phyloP scores from a whole-genome alignment of 2,329 filamentous ascomycete genomes.

The Stromatinia cepivora region DNA sequence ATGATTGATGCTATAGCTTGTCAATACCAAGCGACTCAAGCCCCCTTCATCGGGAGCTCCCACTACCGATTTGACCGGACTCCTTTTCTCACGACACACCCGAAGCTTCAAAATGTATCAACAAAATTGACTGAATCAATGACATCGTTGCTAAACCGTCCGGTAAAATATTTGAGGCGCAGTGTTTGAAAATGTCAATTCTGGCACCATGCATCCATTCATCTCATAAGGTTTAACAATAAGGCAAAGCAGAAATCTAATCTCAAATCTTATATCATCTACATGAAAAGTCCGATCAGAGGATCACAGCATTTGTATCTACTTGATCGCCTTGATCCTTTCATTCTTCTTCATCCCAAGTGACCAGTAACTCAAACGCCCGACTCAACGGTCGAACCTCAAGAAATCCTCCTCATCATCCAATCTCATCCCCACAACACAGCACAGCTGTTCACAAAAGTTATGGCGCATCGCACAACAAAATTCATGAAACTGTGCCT shows the following conservation, averaged over 20 bases:
- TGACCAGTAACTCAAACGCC: neutral
- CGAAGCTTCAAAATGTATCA: constrained; percentile 9
- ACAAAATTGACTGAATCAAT: neutral
- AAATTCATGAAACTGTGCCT: constrained; percentile 13
- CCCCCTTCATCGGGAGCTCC: constrained; percentile 1
- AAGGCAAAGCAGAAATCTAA: constrained; percentile 1
- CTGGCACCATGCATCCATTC: neutral
- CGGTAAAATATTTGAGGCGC: neutral
- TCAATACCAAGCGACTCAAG: constrained; percentile 5
- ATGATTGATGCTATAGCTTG: neutral
- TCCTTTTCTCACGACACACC: neutral
- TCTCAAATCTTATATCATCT: neutral
- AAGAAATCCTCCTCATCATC: neutral
- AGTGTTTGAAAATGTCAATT: neutral
- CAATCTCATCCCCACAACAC: constrained; percentile 3
- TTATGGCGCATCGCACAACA: constrained; percentile 12
- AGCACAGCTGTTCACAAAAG: constrained; percentile 8
- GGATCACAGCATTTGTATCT: neutral
- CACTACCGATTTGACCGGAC: neutral
- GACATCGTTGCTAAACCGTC: neutral
- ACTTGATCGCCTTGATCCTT: neutral
- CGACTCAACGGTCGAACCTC: neutral
- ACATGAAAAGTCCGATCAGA: neutral
- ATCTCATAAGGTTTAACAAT: neutral
- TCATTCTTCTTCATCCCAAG: neutral